Evolutionary conservation across 1,139 yeast species (phyloP).

Genomic region (Kluyveromyces sp.): DNA sequence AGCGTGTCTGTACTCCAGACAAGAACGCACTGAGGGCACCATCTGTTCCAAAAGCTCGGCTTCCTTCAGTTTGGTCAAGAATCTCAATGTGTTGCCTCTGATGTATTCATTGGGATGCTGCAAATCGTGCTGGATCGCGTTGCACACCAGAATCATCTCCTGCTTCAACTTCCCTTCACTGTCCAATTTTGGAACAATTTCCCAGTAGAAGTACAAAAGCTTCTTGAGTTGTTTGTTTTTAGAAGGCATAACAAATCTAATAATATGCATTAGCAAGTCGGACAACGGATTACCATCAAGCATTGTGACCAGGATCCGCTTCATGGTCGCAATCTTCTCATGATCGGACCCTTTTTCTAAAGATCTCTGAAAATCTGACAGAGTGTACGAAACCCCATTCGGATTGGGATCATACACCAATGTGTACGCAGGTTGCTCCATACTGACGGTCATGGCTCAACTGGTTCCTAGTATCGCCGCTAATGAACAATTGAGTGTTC

Average conservation of each 20-base stretch:
- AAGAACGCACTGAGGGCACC: conserved; percentile 85
- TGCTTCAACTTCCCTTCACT: conserved; percentile 87
- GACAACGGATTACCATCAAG: conserved; percentile 92
- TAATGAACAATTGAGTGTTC: too few species aligned
- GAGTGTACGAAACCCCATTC: conserved; percentile 56
- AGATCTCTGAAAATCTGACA: conserved; percentile 67
- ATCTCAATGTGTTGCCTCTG: conserved; percentile 90
- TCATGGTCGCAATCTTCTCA: conserved; percentile 84
- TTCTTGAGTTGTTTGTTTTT: conserved; percentile 86
- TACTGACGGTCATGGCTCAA: conserved; percentile 15
- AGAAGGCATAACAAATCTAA: conserved; percentile 95
- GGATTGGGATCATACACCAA: conserved; percentile 70
- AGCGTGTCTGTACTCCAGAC: conserved; percentile 94
- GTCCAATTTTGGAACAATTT: conserved; percentile 89
- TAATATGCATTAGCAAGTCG: conserved; percentile 93
- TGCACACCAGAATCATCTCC: conserved; percentile 97
- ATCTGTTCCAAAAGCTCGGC: conserved; percentile 92
- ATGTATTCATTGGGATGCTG: conserved; percentile 98
- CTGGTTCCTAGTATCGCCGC: neutral
- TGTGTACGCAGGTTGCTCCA: conserved; percentile 48
- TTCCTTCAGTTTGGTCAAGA: conserved; percentile 83
- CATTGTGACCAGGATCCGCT: conserved; percentile 75
- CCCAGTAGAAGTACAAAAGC: conserved; percentile 94
- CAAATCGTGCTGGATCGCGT: conserved; percentile 93
- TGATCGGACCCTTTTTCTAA: conserved; percentile 90